Conservation (phyloP, 176 grass and related monocot species). For the Metroxylon sagu region DNA sequence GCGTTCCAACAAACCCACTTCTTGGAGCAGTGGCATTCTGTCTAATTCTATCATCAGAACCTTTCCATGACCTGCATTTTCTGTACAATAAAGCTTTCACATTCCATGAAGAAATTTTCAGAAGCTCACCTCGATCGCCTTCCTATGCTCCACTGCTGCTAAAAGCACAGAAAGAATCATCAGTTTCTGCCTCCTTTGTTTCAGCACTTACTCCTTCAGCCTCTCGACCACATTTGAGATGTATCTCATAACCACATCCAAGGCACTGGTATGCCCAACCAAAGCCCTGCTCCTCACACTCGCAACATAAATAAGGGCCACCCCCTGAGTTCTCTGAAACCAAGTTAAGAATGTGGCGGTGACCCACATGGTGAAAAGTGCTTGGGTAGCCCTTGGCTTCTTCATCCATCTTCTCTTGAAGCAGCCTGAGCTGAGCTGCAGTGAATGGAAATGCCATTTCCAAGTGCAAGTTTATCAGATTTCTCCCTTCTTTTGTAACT, state of each 20-base stretch:
- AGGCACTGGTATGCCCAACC: conserved; percentile 73
- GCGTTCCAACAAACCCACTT: too few species aligned
- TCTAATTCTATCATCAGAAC: too few species aligned
- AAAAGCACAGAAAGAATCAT: too few species aligned
- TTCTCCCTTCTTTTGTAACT: conserved; percentile 55
- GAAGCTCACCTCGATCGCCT: too few species aligned
- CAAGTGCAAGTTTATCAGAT: conserved; percentile 61
- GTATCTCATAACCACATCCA: conserved; percentile 68
- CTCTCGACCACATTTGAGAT: conserved; percentile 34
- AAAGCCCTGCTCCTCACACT: conserved; percentile 54
- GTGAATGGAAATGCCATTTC: conserved; percentile 72
- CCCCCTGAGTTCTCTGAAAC: conserved; percentile 47
- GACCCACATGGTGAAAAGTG: conserved; percentile 31
- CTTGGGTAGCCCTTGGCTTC: conserved; percentile 39
- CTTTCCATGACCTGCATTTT: too few species aligned
- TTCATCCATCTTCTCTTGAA: conserved; percentile 44
- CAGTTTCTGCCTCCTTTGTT: neutral
- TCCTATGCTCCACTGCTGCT: too few species aligned
- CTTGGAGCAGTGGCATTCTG: too few species aligned
- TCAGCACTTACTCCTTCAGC: neutral
- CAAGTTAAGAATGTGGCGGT: conserved; percentile 44
- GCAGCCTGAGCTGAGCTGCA: conserved; percentile 30
- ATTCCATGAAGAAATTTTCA: too few species aligned
- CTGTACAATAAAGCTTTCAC: too few species aligned
- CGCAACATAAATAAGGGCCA: conserved; percentile 59